Evolutionary conservation across 169 alveolate species (phyloP).

Genomic region (Theileria parva): DNA sequence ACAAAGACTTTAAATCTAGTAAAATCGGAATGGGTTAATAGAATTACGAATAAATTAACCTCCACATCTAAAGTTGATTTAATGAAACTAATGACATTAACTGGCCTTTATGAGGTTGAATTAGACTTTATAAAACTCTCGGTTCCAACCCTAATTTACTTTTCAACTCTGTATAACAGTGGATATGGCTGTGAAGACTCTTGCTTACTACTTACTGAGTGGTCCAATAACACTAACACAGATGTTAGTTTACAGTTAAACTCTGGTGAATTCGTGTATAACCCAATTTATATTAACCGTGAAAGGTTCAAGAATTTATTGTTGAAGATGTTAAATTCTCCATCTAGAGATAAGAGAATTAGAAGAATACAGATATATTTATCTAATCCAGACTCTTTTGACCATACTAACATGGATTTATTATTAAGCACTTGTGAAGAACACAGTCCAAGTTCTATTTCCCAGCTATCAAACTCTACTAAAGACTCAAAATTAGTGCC

Average conservation of each 20-base stretch:
- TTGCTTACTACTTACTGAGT: slow-evolving; percentile 11
- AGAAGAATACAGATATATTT: slow-evolving; percentile 14
- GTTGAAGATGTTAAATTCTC: slow-evolving; percentile 34
- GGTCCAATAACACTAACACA: slow-evolving; percentile 27
- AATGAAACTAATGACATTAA: slow-evolving; percentile 13
- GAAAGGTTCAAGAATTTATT: slow-evolving; percentile 58
- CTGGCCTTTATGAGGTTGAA: slow-evolving; percentile 37
- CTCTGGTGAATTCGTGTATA: background rate
- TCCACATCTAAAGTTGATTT: slow-evolving; percentile 11
- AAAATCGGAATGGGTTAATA: slow-evolving; percentile 12
- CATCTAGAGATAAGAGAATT: slow-evolving; percentile 40
- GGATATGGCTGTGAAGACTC: slow-evolving; percentile 18
- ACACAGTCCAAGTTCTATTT: background rate
- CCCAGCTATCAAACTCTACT: background rate
- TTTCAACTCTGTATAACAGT: slow-evolving; percentile 30
- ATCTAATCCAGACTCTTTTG: background rate
- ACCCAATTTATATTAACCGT: slow-evolving; percentile 19
- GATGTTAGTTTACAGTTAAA: background rate
- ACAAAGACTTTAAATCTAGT: background rate
- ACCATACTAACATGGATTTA: background rate
- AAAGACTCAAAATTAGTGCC: background rate
- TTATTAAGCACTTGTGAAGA: background rate
- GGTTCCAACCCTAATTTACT: slow-evolving; percentile 28
- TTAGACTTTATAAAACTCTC: slow-evolving; percentile 51
- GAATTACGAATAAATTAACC: background rate